Evolutionary conservation across 1,284 basidiomycete genomes (phyloP), one percentile per base, ranked within the genome.

Genomic region (Trichosporon coremiiforme): DNA sequence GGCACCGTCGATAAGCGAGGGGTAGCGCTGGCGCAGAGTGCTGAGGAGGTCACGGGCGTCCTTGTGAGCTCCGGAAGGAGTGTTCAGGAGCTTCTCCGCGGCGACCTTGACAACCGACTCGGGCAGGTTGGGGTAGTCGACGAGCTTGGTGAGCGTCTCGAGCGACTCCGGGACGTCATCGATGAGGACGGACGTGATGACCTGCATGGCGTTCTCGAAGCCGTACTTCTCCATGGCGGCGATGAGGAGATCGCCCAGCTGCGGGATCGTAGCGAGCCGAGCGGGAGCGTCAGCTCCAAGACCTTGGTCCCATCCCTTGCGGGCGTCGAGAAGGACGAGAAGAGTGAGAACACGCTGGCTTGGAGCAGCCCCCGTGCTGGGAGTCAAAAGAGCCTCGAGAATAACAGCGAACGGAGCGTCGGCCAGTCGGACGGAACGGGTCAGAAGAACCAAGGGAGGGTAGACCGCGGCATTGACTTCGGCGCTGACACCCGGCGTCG

Each of bases 391-490:
- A 4, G 80, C 74, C 4, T 75, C 74, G 15, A 80, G 71, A n/a
- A 83, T 65, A 9, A 77, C 81, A 4, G 72, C 66, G 71, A 83
- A 83, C 0, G 82, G 80, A 1, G 69, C 81, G 22, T 82, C 78
- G 25, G 82, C 79, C n/a, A 84, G 79, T 12, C 73, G 73, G 10
- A 81, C 71, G 0, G 77, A 74, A 36, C 83, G 77, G 29, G 80
- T 74, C 45, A 83, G 76, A 17, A 84, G 79, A 17, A 84, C 75
- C 9, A 83, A 72, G 7, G 82, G 79, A 6, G 83, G 81, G 70
- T 82, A 83, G 4, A 83, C 78, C 9, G 83, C 81, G 9, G 82
- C 80, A 67, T 79, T 80, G 68, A 82, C 78, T 41, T 83, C 81
- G 45, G 75, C 73, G 12, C 82, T 82, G 8, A 70, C 77, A 29